Evolutionary conservation across 225 moss, liverwort and hornwort genomes (phyloP), one percentile per base, ranked within the genome.

Genomic region (Sphagnum tenellum): DNA sequence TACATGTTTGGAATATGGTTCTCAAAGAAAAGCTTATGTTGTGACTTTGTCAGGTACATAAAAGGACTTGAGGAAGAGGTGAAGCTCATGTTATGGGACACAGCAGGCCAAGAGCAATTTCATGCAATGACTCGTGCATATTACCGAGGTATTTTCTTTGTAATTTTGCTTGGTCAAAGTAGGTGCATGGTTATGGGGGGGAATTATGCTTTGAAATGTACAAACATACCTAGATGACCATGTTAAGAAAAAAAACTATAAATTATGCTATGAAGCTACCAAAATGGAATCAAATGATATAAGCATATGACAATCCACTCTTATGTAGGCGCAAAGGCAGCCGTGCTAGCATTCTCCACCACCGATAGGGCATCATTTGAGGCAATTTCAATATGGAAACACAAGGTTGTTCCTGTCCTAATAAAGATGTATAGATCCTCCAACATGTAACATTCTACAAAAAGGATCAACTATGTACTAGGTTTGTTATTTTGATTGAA

Each of bases 31-130:
- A 29, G 29, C 29, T 29, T 29, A 29, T 29, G 29, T 29, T 61
- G 44, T 67, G 9, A 44, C 48, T 7, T 44, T 69, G 7, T 54
- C 62, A 95, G 91, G 62, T 92, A 74, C 53, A 80, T 98, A 4
- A 78, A 81, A 76, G 78, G 74, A 4, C 75, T 98, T 70, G 87
- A 86, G 7, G 96, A 92, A 44, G 80, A 87, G 48, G 96, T 98
- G 71, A 98, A 92, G 61, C 64, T 98, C 49, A 98, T 98, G 96
- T 56, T 98, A 12, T 98, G 92, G 96, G 96, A 98, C 64, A 98
- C 92, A 8, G 92, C 92, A 5, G 96, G 96, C 5, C 96, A 98
- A 77, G 96, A 98, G 66, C 86, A 90, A 50, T 98, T 98, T 60
- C 88, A 92, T 69, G 81, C 90, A 50, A 78, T 98, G 72, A 92